Evolutionary conservation across 164 flowering plant genomes (phyloP), one percentile per base, ranked within the genome.

Genomic region (Tinospora cordifolia): DNA sequence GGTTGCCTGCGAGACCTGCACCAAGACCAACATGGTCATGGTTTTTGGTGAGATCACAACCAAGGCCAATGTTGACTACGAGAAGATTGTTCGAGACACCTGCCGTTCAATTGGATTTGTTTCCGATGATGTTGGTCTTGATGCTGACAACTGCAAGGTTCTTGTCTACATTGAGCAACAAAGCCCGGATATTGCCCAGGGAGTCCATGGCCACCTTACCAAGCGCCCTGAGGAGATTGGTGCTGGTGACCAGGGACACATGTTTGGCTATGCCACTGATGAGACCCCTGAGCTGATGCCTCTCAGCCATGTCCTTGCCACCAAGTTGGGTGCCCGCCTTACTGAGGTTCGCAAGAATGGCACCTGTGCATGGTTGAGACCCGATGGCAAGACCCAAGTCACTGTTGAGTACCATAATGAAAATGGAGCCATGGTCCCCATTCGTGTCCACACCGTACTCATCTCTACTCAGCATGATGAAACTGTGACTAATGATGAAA

Each of bases 11-110:
- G 93, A 89, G 82, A 89, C 93, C 39, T 87, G 91, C 83, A 86
- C 91, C 79, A 89, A 89, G 85, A 88, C 93, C 79, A 87, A 87
- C 88, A 88, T 88, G 93, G 93, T 88, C 66, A 88, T 88, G 93
- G 89, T 88, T 65, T 88, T 88, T 36, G 93, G 93, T 27, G 93
- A 88, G 81, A 88, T 88, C 69, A 88, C 93, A 44, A 89, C 93
- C 77, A 87, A 89, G 79, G 94, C 83, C 74, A 77, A 81, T 21
- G 74, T 89, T 13, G 89, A 89, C 75, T 89, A 89, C 64, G 94
- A 89, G 83, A 87, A 89, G 82, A 89, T 89, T 36, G 94, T 89
- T 30, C 90, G 92, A 44, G 87, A 86, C 72, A 89, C 94, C 2
- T 89, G 94, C 89, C 84, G 92, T 1, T 8, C 69, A 36, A 86